Conservation (phyloP, 2,329 filamentous ascomycete genomes). For the Colletotrichum paranaense region DNA sequence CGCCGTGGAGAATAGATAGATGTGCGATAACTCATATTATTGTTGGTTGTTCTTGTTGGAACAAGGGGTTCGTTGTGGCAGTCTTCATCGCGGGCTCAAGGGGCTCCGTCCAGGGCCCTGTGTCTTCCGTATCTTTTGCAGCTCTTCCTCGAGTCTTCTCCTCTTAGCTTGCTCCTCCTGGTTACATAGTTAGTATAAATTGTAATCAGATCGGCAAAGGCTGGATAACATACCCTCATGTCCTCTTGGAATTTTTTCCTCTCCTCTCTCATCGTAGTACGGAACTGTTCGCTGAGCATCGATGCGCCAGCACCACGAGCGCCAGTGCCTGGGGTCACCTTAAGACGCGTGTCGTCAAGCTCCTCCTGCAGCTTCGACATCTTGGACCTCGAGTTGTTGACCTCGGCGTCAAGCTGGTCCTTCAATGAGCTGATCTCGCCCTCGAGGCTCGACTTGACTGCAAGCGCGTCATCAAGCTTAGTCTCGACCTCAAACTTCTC, state of each 20-base stretch:
- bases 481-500: conserved; percentile 60
- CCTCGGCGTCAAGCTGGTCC: conserved; percentile 54
- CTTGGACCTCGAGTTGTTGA: conserved; percentile 48
- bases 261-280: conserved; percentile 66
- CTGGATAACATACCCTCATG: conserved; percentile 53
- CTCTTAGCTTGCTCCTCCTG: conserved; percentile 62
- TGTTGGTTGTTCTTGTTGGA: not conserved
- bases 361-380: conserved; percentile 60
- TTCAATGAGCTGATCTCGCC: conserved; percentile 49
- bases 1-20: not conserved
- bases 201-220: not conserved
- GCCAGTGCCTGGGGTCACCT: conserved; percentile 47
- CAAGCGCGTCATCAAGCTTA: conserved; percentile 54
- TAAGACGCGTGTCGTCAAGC: conserved; percentile 62
- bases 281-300: conserved; percentile 67
- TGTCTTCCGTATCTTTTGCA: conserved; percentile 55
- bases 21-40: not conserved
- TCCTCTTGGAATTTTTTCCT: conserved; percentile 68
- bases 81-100: conserved; percentile 50
- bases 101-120: conserved; percentile 56
- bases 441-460: conserved; percentile 50
- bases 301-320: conserved; percentile 57
- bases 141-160: conserved; percentile 63
- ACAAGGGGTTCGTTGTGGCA: not conserved
- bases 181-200: conserved; percentile 44